Percentiles rank a stretch among this genome's conserved stretches.
phyloP scores from a whole-genome alignment of 2,329 filamentous ascomycete genomes.

The Penicillium sp. region DNA sequence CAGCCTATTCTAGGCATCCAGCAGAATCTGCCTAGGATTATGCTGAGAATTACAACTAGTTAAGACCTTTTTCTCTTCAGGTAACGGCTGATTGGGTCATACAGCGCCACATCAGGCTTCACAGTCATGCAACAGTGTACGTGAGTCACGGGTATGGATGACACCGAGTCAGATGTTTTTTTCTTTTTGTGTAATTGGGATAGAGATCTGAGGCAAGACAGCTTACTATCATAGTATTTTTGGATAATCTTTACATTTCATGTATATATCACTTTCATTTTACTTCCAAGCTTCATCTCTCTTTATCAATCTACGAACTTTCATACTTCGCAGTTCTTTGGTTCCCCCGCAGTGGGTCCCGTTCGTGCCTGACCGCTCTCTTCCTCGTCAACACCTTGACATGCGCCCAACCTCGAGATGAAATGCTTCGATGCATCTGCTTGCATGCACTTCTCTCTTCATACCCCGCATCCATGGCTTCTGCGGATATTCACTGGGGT shows the following conservation, averaged over 20 bases:
- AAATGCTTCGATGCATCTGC: conserved; percentile 5
- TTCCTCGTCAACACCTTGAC: conserved; percentile 5
- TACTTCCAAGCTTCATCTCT: no score
- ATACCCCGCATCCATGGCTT: conserved; percentile 26
- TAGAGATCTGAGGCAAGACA: not conserved
- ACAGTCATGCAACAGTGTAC: conserved; percentile 1
- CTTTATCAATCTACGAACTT: not conserved
- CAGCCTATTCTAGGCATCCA: no score
- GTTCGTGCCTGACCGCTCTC: conserved; percentile 23
- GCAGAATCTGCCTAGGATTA: not conserved
- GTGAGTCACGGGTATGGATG: not conserved
- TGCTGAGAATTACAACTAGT: no score
- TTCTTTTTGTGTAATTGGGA: not conserved
- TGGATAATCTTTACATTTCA: not conserved
- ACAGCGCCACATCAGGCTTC: conserved; percentile 6
- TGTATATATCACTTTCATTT: not conserved
- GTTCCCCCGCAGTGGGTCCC: conserved; percentile 21
- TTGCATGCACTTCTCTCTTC: conserved; percentile 3
- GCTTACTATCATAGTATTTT: not conserved
- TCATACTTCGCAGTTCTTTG: conserved; percentile 1
- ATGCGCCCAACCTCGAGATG: conserved; percentile 3
- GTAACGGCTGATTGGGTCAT: conserved; percentile 1
- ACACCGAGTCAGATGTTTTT: not conserved
- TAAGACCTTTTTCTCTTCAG: not conserved
- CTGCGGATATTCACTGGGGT: conserved; percentile 52